These are phyloP conservation scores for Prasinococcaceae sp. DNA, from an alignment of 139 green algal genomes.

Conservation along the genomic window DNA sequence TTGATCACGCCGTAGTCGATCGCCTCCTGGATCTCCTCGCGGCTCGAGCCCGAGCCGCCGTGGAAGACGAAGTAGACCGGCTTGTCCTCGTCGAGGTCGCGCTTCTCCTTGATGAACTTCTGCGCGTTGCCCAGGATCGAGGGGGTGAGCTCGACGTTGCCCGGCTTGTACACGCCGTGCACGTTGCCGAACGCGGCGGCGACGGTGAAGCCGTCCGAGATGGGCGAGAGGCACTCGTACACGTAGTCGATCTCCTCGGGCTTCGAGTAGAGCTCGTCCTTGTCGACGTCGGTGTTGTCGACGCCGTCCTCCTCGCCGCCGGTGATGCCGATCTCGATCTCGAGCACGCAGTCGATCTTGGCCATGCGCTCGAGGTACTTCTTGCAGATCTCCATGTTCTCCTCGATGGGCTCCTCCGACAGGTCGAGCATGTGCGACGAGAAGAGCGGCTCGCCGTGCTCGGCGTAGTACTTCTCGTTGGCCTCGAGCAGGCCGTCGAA, in stretches of 20 bases:
- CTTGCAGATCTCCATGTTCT: slow-evolving; percentile 33
- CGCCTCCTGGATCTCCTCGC: slow-evolving; percentile 26
- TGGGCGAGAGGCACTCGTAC: slow-evolving; percentile 23
- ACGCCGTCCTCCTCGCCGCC: slow-evolving; percentile 34
- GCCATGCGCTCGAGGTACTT: slow-evolving; percentile 30
- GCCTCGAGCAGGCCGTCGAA: slow-evolving; percentile 27
- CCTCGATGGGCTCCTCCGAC: slow-evolving; percentile 25
- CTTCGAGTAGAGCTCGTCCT: slow-evolving; percentile 29
- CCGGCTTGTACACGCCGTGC: slow-evolving; percentile 31
- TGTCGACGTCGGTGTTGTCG: slow-evolving; percentile 26
- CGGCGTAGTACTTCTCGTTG: slow-evolving; percentile 27
- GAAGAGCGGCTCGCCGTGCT: slow-evolving; percentile 25
- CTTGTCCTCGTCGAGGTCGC: slow-evolving; percentile 18
- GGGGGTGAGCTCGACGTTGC: slow-evolving; percentile 31
- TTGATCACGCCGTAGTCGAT: slow-evolving; percentile 32
- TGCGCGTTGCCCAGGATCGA: slow-evolving; percentile 19
- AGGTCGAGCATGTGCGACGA: slow-evolving; percentile 30
- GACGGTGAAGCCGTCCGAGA: slow-evolving; percentile 23
- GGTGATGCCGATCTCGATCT: slow-evolving; percentile 32
- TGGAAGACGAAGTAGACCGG: slow-evolving; percentile 34
- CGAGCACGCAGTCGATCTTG: slow-evolving; percentile 22
- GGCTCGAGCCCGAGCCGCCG: slow-evolving; percentile 25
- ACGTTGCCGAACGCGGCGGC: slow-evolving; percentile 32
- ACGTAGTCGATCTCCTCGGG: slow-evolving; percentile 29
- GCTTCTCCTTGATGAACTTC: slow-evolving; percentile 23